Percentiles rank a stretch among this genome's conserved stretches.
Conservation (phyloP, 495 filamentous ascomycete genomes). For the Thozetella sp. region DNA sequence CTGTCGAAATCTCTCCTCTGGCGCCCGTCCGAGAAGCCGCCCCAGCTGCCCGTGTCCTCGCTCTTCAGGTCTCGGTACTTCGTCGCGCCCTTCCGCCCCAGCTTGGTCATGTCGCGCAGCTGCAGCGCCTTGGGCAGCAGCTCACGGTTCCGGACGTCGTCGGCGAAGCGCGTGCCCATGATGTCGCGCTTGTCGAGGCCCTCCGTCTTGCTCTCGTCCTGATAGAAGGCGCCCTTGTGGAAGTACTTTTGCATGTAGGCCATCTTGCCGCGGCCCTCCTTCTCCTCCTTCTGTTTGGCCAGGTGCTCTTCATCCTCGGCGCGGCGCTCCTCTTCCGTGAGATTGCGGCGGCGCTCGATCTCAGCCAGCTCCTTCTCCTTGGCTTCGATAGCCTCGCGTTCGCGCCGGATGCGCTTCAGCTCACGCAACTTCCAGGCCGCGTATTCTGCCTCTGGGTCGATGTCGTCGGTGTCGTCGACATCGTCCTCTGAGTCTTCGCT, state of each 20-base stretch:
- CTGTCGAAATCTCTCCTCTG: constrained; percentile 45
- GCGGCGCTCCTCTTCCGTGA: constrained; percentile 84
- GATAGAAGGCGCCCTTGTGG: constrained; percentile 96
- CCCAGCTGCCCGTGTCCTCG: constrained; percentile 93
- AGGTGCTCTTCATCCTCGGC: constrained; percentile 83
- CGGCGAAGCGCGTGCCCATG: constrained; percentile 77
- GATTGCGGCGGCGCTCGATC: constrained; percentile 82
- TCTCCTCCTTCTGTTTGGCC: constrained; percentile 81
- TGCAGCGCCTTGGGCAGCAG: constrained; percentile 91
- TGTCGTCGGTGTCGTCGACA: constrained; percentile 83
- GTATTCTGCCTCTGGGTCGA: constrained; percentile 87
- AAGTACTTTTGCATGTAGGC: constrained; percentile 94
- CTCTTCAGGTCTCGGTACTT: constrained; percentile 84
- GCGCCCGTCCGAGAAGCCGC: constrained; percentile 57
- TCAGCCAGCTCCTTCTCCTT: constrained; percentile 87
- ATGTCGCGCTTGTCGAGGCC: constrained; percentile 77
- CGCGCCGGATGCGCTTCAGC: constrained; percentile 81
- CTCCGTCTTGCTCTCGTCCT: constrained; percentile 72
- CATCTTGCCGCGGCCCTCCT: constrained; percentile 81
- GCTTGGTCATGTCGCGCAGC: constrained; percentile 88
- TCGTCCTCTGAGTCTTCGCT: constrained; percentile 71
- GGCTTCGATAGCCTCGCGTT: constrained; percentile 80
- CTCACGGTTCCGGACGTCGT: constrained; percentile 79
- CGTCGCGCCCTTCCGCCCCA: constrained; percentile 90
- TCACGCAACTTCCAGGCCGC: constrained; percentile 95